A percentile compares a stretch with the other conserved stretches of the same genome.
Evolutionary conservation across 169 alveolate genomes (phyloP).

Genomic region (Cryptosporidium muris): DNA sequence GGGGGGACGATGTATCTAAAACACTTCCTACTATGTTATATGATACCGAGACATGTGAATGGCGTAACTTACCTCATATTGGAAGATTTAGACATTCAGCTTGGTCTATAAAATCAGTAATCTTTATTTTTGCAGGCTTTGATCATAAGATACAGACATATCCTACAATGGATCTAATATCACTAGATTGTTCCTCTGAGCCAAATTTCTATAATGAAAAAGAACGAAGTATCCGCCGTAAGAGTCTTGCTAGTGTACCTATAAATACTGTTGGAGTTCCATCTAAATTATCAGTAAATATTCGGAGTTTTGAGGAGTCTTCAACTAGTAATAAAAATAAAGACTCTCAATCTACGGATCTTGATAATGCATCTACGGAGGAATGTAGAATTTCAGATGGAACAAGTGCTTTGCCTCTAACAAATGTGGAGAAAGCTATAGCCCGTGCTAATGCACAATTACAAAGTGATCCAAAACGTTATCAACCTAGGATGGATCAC

Average conservation of each 20-base stretch:
- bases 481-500: slow-evolving; percentile 52
- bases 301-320: neutral
- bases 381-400: neutral
- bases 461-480: slow-evolving; percentile 23
- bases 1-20: slow-evolving; percentile 91
- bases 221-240: slow-evolving; percentile 74
- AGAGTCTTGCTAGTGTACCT: slow-evolving; percentile 49
- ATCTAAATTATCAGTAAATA: neutral
- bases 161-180: slow-evolving; percentile 87
- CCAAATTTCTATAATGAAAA: slow-evolving; percentile 72
- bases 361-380: neutral
- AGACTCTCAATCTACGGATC: neutral
- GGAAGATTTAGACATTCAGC: slow-evolving; percentile 93
- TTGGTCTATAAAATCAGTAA: slow-evolving; percentile 86
- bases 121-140: slow-evolving; percentile 95
- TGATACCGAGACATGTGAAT: slow-evolving; percentile 94
- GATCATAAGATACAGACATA: slow-evolving; percentile 92
- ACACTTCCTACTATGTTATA: slow-evolving; percentile 89
- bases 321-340: neutral
- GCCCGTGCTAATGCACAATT: slow-evolving; percentile 59
- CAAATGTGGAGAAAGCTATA: slow-evolving; percentile 63
- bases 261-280: slow-evolving; percentile 22
- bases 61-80: slow-evolving; percentile 91
- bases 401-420: slow-evolving; percentile 33
- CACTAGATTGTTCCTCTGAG: slow-evolving; percentile 80